Evolutionary conservation across 352 stramenopile species (phyloP), one percentile per base, ranked within the genome.

Genomic region (Phytophthora constricta): DNA sequence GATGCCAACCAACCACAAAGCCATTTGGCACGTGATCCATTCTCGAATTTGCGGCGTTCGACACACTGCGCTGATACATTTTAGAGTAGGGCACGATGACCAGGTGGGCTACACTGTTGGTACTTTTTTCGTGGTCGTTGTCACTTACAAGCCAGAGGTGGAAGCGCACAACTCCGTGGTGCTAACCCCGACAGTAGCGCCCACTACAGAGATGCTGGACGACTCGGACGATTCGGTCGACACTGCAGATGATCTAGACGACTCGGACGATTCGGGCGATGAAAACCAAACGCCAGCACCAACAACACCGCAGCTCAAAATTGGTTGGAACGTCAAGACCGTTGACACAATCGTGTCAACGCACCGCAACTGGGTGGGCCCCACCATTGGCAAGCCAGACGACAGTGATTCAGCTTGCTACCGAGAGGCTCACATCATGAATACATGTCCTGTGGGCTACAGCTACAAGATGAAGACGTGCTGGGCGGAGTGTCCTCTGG

Each of bases 401-500:
- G 14, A 20, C 41, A 47, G 41, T 9, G 41, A 47, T 20, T 23
- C 14, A 11, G 41, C 41, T 10, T 47, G 41, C n/a, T 47, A 47
- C 19, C 41, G 41, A 8, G 41, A 47, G 17, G 41, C 41, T 13
- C 41, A 47, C 41, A 47, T 47, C 19, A 47, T 47, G 41, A 47
- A 23, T 9, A 23, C 41, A 9, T 47, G 41, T 47, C 41, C 41
- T 47, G 41, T 47, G 41, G 41, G 10, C 4, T 47, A 23, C 41
- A 20, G 19, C 41, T 47, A 47, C 41, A 47, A 23, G 19, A n/a
- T 47, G n/a, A 65, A 58, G 17, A 46, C 22, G 46, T 65, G 58
- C 47, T 65, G 58, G 58, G 48, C 58, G 10, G 34, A 65, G 34
- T 65, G 58, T 22, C 58, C 58, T 9, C 47, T 76, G 26, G n/a